Evolutionary conservation across 2,329 filamentous ascomycete genomes (phyloP).

Genomic region (Verticillium longisporum): DNA sequence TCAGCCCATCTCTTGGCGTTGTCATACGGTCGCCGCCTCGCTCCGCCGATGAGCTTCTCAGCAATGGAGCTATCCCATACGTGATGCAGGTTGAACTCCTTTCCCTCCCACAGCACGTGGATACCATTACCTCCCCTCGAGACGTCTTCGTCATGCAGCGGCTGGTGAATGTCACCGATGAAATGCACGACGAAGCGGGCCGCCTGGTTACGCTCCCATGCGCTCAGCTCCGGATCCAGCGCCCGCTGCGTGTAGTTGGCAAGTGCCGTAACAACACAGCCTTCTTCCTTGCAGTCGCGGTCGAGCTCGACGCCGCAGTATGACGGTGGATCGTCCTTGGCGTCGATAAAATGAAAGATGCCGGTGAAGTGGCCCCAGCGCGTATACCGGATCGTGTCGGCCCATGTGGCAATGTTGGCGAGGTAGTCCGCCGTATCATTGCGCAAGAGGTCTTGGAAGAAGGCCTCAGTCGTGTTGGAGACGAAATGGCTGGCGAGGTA

Average conservation of each 20-base stretch:
- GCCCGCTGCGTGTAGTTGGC: conserved; percentile 54
- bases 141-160: conserved; percentile 59
- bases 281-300: conserved; percentile 54
- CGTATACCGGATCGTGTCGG: conserved; percentile 59
- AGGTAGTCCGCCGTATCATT: conserved; percentile 51
- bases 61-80: conserved; percentile 69
- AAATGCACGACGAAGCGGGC: conserved; percentile 65
- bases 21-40: conserved; percentile 38
- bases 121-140: conserved; percentile 63
- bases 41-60: conserved; percentile 55
- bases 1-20: conserved; percentile 50
- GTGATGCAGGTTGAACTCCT: conserved; percentile 58
- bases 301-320: conserved; percentile 50
- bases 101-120: conserved; percentile 52
- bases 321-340: conserved; percentile 53
- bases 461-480: conserved; percentile 43
- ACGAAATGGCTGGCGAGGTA: conserved; percentile 58
- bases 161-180: conserved; percentile 64
- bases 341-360: conserved; percentile 64
- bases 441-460: conserved; percentile 51
- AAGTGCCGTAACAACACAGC: conserved; percentile 57
- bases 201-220: conserved; percentile 46
- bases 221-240: conserved; percentile 35
- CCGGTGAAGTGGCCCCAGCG: conserved; percentile 53
- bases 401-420: conserved; percentile 59